Percentiles rank a stretch among this genome's conserved stretches.
Evolutionary conservation across 2,329 filamentous ascomycete species (phyloP).

Genomic region (Incumbomyces lentus): DNA sequence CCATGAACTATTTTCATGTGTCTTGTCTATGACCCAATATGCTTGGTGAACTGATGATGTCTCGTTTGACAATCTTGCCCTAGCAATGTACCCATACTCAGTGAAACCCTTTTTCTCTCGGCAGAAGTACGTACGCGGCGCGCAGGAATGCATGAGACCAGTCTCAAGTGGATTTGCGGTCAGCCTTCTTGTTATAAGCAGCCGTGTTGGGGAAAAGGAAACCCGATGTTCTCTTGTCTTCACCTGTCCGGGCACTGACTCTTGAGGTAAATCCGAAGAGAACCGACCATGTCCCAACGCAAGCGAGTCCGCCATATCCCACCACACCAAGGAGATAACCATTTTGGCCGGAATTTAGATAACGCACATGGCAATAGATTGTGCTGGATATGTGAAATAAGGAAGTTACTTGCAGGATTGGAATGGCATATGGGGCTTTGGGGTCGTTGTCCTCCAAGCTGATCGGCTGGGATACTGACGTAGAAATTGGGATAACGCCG

Average conservation of each 20-base stretch:
- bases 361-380: constrained; percentile 60
- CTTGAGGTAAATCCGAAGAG: constrained; percentile 48
- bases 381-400: constrained; percentile 54
- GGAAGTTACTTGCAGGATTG: constrained; percentile 55
- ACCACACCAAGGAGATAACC: constrained; percentile 52
- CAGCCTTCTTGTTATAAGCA: constrained; percentile 42
- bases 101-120: too few relatives aligned
- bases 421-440: constrained; percentile 53
- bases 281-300: constrained; percentile 55
- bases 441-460: constrained; percentile 35
- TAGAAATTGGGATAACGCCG: constrained; percentile 56
- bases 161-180: constrained; percentile 25
- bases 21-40: too few relatives aligned
- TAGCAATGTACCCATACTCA: too few relatives aligned
- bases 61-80: too few relatives aligned
- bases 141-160: too few relatives aligned
- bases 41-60: too few relatives aligned
- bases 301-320: constrained; percentile 47
- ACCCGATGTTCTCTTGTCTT: constrained; percentile 55
- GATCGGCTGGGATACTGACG: constrained; percentile 32
- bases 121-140: too few relatives aligned
- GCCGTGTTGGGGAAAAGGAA: constrained; percentile 56
- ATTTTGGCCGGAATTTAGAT: constrained; percentile 43
- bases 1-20: too few relatives aligned
- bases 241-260: constrained; percentile 53